Evolutionary conservation across 495 filamentous ascomycete genomes (phyloP).

Genomic region (Hypoxylon lienhwacheense): DNA sequence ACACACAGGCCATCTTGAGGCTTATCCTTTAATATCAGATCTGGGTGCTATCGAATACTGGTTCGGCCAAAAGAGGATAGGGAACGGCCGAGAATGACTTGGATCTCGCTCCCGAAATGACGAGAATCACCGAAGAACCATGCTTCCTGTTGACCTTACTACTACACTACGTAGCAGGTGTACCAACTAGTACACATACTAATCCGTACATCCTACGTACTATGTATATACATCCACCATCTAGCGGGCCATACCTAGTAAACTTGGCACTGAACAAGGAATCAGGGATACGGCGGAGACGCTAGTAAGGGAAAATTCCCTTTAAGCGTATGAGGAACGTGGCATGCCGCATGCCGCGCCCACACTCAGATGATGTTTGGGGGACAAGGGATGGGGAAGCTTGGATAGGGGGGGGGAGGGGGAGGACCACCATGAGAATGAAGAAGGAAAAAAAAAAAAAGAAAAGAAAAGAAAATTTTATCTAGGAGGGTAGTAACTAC

Average conservation of each 20-base stretch:
- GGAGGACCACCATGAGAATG: neutral
- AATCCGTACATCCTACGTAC: no score
- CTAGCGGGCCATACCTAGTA: constrained; percentile 16
- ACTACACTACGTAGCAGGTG: no score
- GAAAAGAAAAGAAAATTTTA: no score
- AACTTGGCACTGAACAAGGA: constrained; percentile 29
- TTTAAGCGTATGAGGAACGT: constrained; percentile 36
- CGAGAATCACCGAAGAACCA: constrained; percentile 41
- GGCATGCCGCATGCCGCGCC: constrained; percentile 36
- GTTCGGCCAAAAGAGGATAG: constrained; percentile 38
- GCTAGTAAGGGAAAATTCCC: constrained; percentile 32
- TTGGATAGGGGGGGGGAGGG: constrained; percentile 5
- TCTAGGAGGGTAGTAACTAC: constrained; percentile 12
- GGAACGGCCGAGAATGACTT: constrained; percentile 30
- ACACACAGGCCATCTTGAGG: constrained; percentile 27
- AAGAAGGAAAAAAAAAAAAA: constrained; percentile 4
- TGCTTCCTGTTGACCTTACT: constrained; percentile 37
- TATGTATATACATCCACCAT: constrained; percentile 11
- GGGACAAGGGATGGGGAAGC: constrained; percentile 31
- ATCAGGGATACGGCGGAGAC: constrained; percentile 26
- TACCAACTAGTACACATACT: no score
- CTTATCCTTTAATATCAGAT: constrained; percentile 40
- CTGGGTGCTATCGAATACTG: constrained; percentile 37
- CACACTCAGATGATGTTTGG: constrained; percentile 25
- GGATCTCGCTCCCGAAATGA: constrained; percentile 43